Conservation (phyloP, 1,284 basidiomycete species). For the Calocybe gambosa region DNA sequence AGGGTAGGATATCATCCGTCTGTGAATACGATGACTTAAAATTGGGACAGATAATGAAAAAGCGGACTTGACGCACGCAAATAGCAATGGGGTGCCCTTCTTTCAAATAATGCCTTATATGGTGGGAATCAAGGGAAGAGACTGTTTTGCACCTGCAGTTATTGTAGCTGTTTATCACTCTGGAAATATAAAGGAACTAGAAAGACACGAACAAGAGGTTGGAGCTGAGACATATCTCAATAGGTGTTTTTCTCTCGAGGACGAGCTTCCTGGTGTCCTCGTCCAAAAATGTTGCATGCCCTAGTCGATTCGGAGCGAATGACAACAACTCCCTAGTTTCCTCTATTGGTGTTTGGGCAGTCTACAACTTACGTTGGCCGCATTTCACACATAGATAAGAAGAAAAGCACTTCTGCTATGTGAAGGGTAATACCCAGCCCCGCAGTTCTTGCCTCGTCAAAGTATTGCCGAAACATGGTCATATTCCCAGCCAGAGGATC, state of each 20-base stretch:
- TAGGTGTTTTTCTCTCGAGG: slow-evolving; percentile 50
- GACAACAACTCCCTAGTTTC: slow-evolving; percentile 65
- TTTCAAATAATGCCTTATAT: slow-evolving; percentile 61
- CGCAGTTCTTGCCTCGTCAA: slow-evolving; percentile 47
- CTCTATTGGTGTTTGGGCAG: slow-evolving; percentile 38
- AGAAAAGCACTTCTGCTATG: slow-evolving; percentile 63
- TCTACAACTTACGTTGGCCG: slow-evolving; percentile 28
- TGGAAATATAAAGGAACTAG: background rate
- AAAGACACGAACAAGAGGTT: slow-evolving; percentile 57
- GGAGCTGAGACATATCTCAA: slow-evolving; percentile 80
- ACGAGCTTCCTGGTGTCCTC: slow-evolving; percentile 54
- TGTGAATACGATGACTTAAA: slow-evolving; percentile 22
- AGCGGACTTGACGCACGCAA: slow-evolving; percentile 50
- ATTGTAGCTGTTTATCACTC: background rate
- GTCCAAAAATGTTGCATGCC: slow-evolving; percentile 78
- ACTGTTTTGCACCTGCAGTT: slow-evolving; percentile 64
- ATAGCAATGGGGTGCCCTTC: slow-evolving; percentile 66
- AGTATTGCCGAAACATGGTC: slow-evolving; percentile 42
- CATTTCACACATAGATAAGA: background rate
- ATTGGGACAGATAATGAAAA: background rate
- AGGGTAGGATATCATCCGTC: slow-evolving; percentile 80
- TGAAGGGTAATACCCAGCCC: slow-evolving; percentile 71
- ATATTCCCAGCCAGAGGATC: slow-evolving; percentile 63
- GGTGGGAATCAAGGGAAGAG: slow-evolving; percentile 56
- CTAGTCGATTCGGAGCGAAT: slow-evolving; percentile 62